Evolutionary conservation across 2,329 filamentous ascomycete genomes (phyloP), one percentile per base, ranked within the genome.

Genomic region (Penicillium sp.): DNA sequence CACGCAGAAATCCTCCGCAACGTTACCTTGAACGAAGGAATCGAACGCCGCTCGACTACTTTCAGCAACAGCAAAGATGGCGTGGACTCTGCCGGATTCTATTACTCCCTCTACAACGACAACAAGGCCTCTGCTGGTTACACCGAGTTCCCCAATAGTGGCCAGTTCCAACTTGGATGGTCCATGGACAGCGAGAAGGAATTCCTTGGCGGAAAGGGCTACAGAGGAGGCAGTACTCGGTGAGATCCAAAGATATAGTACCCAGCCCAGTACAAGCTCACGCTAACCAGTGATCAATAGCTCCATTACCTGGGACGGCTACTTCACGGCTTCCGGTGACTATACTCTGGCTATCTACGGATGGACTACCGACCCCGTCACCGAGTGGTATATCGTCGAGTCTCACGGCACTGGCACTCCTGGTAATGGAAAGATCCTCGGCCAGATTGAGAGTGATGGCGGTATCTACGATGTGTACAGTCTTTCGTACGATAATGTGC

Each of bases 321-420:
- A 55, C 26, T 55, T 55, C 6, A 42, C 22, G 13, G 53, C 33
- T 40, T 17, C 19, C 15, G 53, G 53, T 19, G 38, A 55, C 24
- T 55, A 10, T 5, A 55, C 53, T 28, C 13, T 55, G 9, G 53
- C 53, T 8, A 55, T 55, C 26, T 55, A 55, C 53, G 53, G 53
- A 38, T 55, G 53, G 53, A 55, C 53, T 19, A 19, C 4, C 12
- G 38, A 55, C 37, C 53, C 53, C 17, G 38, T 55, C 22, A 55
- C 53, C 15, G 53, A 55, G 24, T 55, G 53, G 53, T 55, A 55
- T 17, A 55, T 55, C 28, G 53, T 55, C 17, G 53, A 55, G 33
- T 28, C 19, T 3, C 53, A 55, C 17, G 53, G 53, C 35, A 24
- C n/a, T 44, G 53, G 53, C 38, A 40, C 30, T 15, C 49, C 49